These are phyloP conservation scores for Colletotrichum noveboracense DNA, from an alignment of 2,329 filamentous ascomycete species.

Conservation along the genomic window DNA sequence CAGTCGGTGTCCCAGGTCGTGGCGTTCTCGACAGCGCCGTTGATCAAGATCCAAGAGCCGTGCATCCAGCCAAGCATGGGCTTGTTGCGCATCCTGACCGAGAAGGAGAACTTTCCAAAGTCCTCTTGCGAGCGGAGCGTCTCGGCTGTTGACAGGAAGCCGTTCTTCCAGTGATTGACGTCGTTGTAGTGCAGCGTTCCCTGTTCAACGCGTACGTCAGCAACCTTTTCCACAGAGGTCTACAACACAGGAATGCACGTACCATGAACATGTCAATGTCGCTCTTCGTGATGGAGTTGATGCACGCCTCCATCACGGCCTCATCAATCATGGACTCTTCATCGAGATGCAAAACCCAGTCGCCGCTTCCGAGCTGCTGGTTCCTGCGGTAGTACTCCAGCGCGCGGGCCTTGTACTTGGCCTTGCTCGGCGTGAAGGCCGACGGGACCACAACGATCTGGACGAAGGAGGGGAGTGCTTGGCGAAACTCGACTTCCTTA, in stretches of 20 bases:
- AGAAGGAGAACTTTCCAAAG: neutral
- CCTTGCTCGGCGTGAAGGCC: neutral
- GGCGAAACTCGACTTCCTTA: neutral
- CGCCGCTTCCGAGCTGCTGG: neutral
- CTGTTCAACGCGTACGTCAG: neutral
- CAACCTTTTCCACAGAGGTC: rapidly evolving
- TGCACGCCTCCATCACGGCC: neutral
- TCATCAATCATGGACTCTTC: neutral
- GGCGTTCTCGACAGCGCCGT: neutral
- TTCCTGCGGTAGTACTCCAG: neutral
- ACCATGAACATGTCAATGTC: neutral
- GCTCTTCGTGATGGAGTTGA: neutral
- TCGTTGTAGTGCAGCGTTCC: constrained; percentile 4
- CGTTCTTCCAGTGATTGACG: neutral
- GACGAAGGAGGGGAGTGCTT: neutral
- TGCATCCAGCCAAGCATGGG: neutral
- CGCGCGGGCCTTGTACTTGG: neutral
- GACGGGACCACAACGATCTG: neutral
- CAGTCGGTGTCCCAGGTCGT: neutral
- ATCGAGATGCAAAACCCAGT: neutral
- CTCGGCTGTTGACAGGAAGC: neutral
- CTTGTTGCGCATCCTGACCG: neutral
- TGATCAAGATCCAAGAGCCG: constrained; percentile 4
- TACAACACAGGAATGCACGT: neutral
- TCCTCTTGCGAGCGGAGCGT: neutral